Evolutionary conservation across 495 filamentous ascomycete species (phyloP).

Genomic region (Pseudomonodictys pantanalensis): DNA sequence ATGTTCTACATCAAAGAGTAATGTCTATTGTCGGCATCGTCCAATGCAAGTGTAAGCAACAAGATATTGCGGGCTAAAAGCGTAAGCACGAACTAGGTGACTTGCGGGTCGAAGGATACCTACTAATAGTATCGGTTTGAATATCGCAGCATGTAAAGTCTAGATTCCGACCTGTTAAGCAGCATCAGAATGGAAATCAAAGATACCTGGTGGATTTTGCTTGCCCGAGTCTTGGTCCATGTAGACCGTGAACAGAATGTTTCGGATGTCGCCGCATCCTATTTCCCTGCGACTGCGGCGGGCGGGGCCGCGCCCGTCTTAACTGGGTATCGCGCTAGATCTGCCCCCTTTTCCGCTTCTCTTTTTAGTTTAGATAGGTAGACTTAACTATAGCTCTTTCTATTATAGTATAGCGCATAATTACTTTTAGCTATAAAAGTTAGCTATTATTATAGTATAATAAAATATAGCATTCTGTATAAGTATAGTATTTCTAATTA

Average conservation of each 20-base stretch:
- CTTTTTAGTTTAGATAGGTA: no score
- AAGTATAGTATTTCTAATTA: no score
- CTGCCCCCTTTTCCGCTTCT: no score
- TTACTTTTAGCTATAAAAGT: no score
- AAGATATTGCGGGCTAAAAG: constrained; percentile 59
- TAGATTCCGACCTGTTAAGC: constrained; percentile 2
- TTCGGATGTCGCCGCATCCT: constrained; percentile 28
- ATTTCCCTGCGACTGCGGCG: no score
- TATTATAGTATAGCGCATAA: no score
- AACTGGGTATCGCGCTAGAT: no score
- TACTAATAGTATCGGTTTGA: constrained; percentile 49
- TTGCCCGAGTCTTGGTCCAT: constrained; percentile 11
- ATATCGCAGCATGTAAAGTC: constrained; percentile 52
- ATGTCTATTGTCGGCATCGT: constrained; percentile 20
- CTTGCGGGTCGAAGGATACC: not conserved
- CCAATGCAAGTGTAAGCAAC: constrained; percentile 47
- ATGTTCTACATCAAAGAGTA: constrained; percentile 50
- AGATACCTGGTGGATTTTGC: not conserved
- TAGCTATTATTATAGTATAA: no score
- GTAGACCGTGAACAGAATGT: constrained; percentile 30
- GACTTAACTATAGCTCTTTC: no score
- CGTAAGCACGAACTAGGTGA: not conserved
- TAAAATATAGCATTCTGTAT: no score
- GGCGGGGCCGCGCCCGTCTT: no score
- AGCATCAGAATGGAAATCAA: constrained; percentile 15